These are phyloP conservation scores for Colletotrichum noveboracense DNA, from an alignment of 2,329 filamentous ascomycete species.

Conservation along the genomic window DNA sequence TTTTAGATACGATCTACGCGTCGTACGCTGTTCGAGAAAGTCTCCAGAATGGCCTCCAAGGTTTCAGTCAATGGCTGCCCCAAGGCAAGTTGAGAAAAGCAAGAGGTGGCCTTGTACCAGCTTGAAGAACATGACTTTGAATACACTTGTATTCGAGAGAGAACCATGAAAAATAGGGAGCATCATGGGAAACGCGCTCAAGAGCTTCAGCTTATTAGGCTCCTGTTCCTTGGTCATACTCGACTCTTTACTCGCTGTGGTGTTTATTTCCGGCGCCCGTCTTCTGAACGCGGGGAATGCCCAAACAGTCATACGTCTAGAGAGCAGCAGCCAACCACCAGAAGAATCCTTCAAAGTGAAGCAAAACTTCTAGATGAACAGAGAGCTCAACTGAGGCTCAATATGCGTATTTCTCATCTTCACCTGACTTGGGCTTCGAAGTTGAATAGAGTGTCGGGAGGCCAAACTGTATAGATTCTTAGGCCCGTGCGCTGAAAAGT, in stretches of 20 bases:
- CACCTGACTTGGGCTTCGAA: neutral
- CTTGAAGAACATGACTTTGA: neutral
- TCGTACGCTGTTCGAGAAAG: neutral
- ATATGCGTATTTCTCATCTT: rapidly evolving
- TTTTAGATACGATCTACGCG: neutral
- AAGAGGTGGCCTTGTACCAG: neutral
- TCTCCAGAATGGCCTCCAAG: neutral
- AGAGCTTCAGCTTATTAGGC: neutral
- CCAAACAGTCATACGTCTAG: rapidly evolving
- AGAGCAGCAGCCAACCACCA: neutral
- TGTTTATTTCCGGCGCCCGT: neutral
- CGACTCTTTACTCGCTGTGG: rapidly evolving
- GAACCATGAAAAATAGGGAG: neutral
- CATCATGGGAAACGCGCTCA: neutral
- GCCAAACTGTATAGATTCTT: neutral
- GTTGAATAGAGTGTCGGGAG: neutral
- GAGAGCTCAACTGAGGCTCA: neutral
- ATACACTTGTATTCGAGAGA: neutral
- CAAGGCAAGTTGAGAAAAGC: neutral
- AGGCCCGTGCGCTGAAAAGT: neutral
- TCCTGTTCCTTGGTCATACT: neutral
- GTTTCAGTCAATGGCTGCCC: neutral
- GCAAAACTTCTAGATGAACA: rapidly evolving
- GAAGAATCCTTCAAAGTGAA: rapidly evolving
- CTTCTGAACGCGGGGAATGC: neutral